Base-by-base conservation (phyloP, 2,329 filamentous ascomycete species). In the Paraphoma chrysanthemicola region DNA sequence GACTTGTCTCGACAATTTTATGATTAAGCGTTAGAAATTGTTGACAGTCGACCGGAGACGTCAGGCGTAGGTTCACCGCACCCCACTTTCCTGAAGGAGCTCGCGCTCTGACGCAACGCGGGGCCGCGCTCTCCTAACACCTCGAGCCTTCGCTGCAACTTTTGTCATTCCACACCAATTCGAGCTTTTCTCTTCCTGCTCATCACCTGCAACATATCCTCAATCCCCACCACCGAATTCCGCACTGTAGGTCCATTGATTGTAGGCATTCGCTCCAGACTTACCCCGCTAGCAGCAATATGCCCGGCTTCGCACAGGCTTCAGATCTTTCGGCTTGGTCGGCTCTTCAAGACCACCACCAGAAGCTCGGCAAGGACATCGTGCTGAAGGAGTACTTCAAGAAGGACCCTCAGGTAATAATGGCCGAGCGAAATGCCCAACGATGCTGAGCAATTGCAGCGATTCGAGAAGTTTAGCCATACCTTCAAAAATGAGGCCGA, bases 331-430 rank as follows among this genome's bases (percentile, higher is more conserved):
- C 88, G 70, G 89, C 92, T 75, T 99, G 95, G 94, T 86, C 90
- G 77, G 87, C 91, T 77, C 92, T 99, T 74, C 91, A 96, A 82
- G 85, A 91, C 73, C 93, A 98, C 81, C 93, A 96, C 81, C 89
- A 91, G 79, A 85, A 85, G 62, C 86, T 95, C 46, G 93, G 92
- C 74, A 93, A 93, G 82, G 88, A 89, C 75, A 95, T 98, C 75
- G 89, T 96, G 63, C 86, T 98, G 65, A 97, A 96, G 83, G 90
- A 96, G 66, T 91, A 92, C 77, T 99, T 98, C 80, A 85, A 91
- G 72, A 88, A 92, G 69, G 93, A 99, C 77, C 88, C 93, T 48
- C 59, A 70, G 62, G 67, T 68, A 59, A 33, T 30, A 14, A 36
- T 1, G 12, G 33, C 14, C 12, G 7, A 1, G 8, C 4, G 6